Base-by-base conservation (phyloP, 805 yeast species). In the Grigorovia transvaalensis region DNA sequence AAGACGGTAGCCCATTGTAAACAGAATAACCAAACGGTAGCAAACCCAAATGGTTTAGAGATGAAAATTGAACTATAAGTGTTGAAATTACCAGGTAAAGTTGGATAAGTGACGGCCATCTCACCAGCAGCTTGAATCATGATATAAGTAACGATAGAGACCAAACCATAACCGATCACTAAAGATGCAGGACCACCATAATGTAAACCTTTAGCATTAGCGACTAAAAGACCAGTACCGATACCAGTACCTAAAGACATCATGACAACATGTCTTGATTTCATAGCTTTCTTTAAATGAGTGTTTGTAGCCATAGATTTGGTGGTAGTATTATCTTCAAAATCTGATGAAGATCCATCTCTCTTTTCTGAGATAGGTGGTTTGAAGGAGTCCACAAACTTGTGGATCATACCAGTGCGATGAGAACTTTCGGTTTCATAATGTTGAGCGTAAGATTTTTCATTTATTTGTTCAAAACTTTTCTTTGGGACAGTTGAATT, bases 181-280 rank as follows among this genome's bases (percentile, higher is more conserved):
- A 75, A 58, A 23, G 71, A 71, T 45, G 68, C 74, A 8, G 79
- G 79, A 46, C 79, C 79, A 55, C 75, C 76, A 17, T 59, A 56
- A 30, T 61, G 58, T 33, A 76, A 57, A 18, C 76, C 73, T 58
- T 73, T 66, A 46, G 80, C 84, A 47, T 76, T 69, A 51, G 83
- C 84, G 51, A 79, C 78, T 58, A 76, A 69, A 38, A 81, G 68
- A 54, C 86, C 87, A 13, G 91, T 83, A 59, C 95, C 96, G 54
- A 87, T 82, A 45, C 90, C 82, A 51, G 91, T 89, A 50, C 90
- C 93, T 49, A 88, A 73, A 46, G 93, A 88, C 66, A 87, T 82
- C 80, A 85, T 79, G 54, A 80, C 77, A 54, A 82, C 76, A 57
- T 84, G 89, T 44, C 77, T 63, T 13, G 68, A 56, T 42, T 63